Percentiles rank a stretch among this genome's conserved stretches.
phyloP scores from a whole-genome alignment of 306 rosid species.

The Quercus berberidifolia region DNA sequence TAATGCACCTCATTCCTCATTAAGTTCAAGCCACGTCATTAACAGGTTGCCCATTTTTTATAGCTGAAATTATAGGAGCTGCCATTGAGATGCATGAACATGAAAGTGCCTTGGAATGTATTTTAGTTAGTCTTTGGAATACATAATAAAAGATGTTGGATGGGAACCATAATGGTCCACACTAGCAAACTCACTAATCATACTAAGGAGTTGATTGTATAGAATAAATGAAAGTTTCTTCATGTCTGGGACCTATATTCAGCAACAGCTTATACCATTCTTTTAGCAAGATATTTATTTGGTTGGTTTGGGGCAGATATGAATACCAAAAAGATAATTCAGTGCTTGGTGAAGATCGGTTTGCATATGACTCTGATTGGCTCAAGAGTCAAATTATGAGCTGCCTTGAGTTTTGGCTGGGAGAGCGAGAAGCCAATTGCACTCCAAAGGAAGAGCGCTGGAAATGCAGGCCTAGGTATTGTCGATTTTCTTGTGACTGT shows the following conservation, averaged over 20 bases:
- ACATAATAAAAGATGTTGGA: not conserved
- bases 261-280: not conserved
- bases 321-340: conserved; percentile 70
- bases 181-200: not conserved
- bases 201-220: too few species aligned
- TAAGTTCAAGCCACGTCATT: too few species aligned
- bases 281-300: conserved; percentile 2
- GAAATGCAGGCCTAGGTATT: conserved; percentile 48
- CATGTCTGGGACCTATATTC: not conserved
- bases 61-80: not conserved
- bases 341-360: conserved; percentile 63
- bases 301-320: conserved; percentile 47
- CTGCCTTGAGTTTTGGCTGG: conserved; percentile 70
- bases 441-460: conserved; percentile 71
- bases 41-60: not conserved
- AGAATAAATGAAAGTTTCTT: too few species aligned
- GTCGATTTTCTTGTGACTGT: conserved; percentile 44
- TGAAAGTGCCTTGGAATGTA: not conserved
- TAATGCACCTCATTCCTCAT: too few species aligned
- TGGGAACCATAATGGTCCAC: not conserved
- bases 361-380: conserved; percentile 55
- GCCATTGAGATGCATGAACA: not conserved
- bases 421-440: conserved; percentile 59
- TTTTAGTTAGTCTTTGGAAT: not conserved
- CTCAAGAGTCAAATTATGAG: conserved; percentile 39